A percentile compares a stretch with the other conserved stretches of the same genome.
Conservation (phyloP, 805 yeast genomes). For the Komagataella mondaviorum region DNA sequence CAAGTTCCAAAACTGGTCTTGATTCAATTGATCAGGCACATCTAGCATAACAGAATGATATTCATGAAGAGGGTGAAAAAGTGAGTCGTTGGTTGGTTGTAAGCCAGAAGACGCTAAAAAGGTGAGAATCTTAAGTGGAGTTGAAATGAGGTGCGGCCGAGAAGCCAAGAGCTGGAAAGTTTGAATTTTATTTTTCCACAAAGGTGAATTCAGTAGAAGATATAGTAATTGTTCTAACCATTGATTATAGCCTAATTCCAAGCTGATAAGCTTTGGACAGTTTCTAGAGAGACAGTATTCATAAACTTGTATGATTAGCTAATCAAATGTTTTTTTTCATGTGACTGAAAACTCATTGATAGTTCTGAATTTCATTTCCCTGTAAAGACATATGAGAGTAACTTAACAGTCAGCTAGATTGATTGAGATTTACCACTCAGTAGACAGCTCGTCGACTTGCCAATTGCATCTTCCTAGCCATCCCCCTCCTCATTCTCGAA, state of each 20-base stretch:
- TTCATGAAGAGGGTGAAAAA: conserved; percentile 1
- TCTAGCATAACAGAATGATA: conserved; percentile 5
- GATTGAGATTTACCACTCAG: background rate
- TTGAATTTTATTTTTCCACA: background rate
- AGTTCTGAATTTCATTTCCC: no score
- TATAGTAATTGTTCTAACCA: no score
- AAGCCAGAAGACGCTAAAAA: background rate
- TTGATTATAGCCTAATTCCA: no score
- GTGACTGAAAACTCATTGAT: no score
- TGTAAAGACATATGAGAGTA: background rate
- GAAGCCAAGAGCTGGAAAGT: background rate
- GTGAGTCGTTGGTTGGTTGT: background rate
- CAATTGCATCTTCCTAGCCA: background rate
- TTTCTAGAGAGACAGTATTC: no score
- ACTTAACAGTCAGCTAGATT: background rate
- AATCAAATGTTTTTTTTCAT: no score
- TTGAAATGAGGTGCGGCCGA: background rate
- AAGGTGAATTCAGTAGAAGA: no score
- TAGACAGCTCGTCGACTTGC: background rate
- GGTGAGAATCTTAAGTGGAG: background rate
- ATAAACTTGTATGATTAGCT: no score
- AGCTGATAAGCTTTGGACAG: no score
- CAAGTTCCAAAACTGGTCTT: conserved; percentile 17
- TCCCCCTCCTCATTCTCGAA: background rate
- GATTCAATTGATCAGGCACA: conserved; percentile 9